Base-by-base conservation (phyloP, 192 early-diverging fungal genomes). In the Podila minutissima region DNA sequence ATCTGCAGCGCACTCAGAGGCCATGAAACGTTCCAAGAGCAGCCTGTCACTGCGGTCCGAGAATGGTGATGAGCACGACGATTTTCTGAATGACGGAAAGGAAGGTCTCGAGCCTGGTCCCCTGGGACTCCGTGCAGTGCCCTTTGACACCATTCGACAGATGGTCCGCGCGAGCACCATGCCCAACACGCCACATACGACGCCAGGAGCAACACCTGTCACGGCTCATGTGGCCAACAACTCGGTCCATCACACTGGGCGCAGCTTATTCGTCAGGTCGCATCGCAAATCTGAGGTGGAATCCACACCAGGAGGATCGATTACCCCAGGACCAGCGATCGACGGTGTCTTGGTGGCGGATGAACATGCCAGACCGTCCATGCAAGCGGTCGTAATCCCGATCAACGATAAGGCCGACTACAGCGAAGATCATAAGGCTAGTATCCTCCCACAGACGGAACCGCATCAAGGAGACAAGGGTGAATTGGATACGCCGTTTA, bases 161-260 rank as follows among this genome's bases (percentile, higher is more conserved):
- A 81, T 81, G 41, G 77, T 81, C 57, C 60, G 77, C 35, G 77
- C 71, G 0, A 81, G 77, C 24, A 81, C 77, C 2, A 69, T 73
- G 66, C 71, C 77, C 53, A 68, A 10, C 13, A 72, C 41, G 5
- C 53, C 64, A 1, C 57, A 13, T 19, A 57, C 57, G 22, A 20
- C 22, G 5, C 64, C 59, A 7, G 53, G 53, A 17, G 32, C 66
- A 19, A 63, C 75, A 17, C 67, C 74, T 22, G 32, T n/a, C 50
- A 5, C 61, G n/a, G 38, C 26, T 41, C 20, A 11, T 32, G 17
- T 29, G 48, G 49, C 9, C 4, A 37, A 41, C 17, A 17, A 28
- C 33, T 2, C 24, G 20, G 29, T 31, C 64, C 19, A 38, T 38
- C 37, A 57, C 19, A 29, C 33, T 28, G 8, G 24, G 28, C 15